These are phyloP conservation scores for Hypoxylon sp. DNA, from an alignment of 2,329 filamentous ascomycete species.

Conservation along the genomic window DNA sequence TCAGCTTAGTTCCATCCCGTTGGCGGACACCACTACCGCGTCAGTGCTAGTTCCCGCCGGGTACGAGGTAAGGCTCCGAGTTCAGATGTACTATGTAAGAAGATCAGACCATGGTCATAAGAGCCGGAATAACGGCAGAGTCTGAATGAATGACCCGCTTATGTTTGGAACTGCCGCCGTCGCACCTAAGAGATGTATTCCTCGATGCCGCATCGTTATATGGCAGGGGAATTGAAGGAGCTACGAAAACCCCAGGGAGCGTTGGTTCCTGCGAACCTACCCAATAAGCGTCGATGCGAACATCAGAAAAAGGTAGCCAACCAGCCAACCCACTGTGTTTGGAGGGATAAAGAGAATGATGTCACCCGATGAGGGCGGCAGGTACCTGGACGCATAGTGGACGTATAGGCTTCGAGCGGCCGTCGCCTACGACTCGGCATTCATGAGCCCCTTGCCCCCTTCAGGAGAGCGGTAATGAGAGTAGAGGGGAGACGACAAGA, in stretches of 20 bases:
- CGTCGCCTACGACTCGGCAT: constrained; percentile 22
- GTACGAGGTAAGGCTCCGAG: constrained; percentile 1
- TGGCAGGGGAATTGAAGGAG: constrained; percentile 11
- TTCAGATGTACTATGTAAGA: not conserved
- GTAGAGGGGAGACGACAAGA: constrained; percentile 8
- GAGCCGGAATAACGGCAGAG: constrained; percentile 7
- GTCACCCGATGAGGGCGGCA: constrained; percentile 27
- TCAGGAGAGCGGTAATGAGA: constrained; percentile 8
- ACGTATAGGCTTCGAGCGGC: constrained; percentile 9
- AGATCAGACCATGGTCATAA: constrained; percentile 15
- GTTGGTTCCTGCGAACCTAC: constrained; percentile 17
- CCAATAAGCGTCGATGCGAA: constrained; percentile 25
- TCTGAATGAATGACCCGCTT: constrained; percentile 18
- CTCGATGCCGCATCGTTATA: constrained; percentile 27
- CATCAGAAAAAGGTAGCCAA: constrained; percentile 23
- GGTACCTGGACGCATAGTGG: constrained; percentile 9
- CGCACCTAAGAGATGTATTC: constrained; percentile 21
- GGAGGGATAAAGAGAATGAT: constrained; percentile 24
- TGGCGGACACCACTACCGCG: constrained; percentile 27
- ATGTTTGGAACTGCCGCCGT: constrained; percentile 38
- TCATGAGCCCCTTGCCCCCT: constrained; percentile 1
- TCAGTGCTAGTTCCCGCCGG: constrained; percentile 31
- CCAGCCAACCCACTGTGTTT: constrained; percentile 16
- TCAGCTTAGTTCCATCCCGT: constrained; percentile 24
- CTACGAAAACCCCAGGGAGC: constrained; percentile 4